Evolutionary conservation across 2,329 filamentous ascomycete genomes (phyloP).

Genomic region (Talaromyces sp.): DNA sequence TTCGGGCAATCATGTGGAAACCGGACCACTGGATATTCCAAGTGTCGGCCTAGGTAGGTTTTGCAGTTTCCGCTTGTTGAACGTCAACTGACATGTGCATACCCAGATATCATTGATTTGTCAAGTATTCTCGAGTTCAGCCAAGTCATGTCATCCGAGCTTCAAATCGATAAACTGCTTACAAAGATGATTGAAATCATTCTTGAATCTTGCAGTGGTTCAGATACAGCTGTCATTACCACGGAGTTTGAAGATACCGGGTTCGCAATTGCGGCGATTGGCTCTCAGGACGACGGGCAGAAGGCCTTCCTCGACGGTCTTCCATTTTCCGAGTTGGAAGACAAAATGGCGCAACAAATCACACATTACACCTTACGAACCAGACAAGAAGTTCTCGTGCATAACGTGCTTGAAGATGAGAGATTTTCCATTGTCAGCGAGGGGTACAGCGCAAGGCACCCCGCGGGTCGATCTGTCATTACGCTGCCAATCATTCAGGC

Average conservation of each 20-base stretch:
- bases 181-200: constrained; percentile 65
- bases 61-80: not conserved
- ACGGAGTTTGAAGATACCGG: constrained; percentile 59
- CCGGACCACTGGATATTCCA: constrained; percentile 43
- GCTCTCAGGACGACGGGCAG: constrained; percentile 56
- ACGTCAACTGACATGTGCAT: constrained; percentile 37
- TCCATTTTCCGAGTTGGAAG: constrained; percentile 57
- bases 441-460: constrained; percentile 55
- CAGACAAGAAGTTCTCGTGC: constrained; percentile 62
- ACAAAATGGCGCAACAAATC: constrained; percentile 61
- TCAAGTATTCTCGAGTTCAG: constrained; percentile 64
- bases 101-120: constrained; percentile 62
- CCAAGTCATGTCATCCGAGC: constrained; percentile 64
- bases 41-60: constrained; percentile 40
- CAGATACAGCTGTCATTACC: constrained; percentile 60
- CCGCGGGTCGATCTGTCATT: constrained; percentile 60
- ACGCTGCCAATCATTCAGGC: constrained; percentile 63
- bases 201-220: constrained; percentile 61
- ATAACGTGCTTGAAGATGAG: constrained; percentile 64
- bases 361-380: constrained; percentile 63
- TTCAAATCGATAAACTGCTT: constrained; percentile 62
- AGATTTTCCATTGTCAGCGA: constrained; percentile 62
- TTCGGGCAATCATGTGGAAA: constrained; percentile 38
- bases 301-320: constrained; percentile 55
- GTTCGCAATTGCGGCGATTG: constrained; percentile 62